Conservation (phyloP, 2,329 filamentous ascomycete species). For the Neoarthrinium moseri region DNA sequence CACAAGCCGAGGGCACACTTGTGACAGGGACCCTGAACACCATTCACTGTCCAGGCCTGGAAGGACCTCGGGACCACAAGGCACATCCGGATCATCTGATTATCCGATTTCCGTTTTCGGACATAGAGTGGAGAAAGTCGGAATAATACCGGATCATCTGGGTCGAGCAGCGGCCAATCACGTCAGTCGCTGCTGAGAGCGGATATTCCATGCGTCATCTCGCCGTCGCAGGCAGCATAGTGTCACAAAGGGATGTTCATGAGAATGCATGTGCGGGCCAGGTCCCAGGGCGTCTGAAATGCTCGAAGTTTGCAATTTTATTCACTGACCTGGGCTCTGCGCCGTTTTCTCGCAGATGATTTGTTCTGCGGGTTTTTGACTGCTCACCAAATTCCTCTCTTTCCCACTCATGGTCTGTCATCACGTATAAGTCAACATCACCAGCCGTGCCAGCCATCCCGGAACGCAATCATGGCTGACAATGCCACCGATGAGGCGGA, state of each 20-base stretch:
- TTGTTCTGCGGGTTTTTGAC: too few species aligned
- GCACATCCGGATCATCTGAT: too few species aligned
- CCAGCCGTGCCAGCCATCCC: too few species aligned
- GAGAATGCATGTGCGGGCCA: not conserved
- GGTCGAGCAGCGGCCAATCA: too few species aligned
- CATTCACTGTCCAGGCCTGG: too few species aligned
- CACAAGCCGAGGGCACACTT: too few species aligned
- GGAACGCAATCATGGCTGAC: not conserved
- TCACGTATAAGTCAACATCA: not conserved
- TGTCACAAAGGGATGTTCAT: not conserved
- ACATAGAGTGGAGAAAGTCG: too few species aligned
- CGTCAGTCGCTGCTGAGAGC: too few species aligned
- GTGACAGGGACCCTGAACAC: too few species aligned
- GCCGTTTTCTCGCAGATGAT: not conserved
- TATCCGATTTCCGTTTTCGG: too few species aligned
- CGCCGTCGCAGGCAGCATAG: not conserved
- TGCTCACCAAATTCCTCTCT: not conserved
- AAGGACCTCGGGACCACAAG: too few species aligned
- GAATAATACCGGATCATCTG: too few species aligned
- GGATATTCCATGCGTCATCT: constrained; percentile 2
- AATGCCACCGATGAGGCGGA: not conserved
- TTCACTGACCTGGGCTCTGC: not conserved
- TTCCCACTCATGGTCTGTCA: not conserved
- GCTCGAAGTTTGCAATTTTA: not conserved
- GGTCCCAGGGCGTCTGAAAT: not conserved